These are phyloP conservation scores for Sambucus nigra DNA, from an alignment of 129 eudicot species.

Conservation along the genomic window DNA sequence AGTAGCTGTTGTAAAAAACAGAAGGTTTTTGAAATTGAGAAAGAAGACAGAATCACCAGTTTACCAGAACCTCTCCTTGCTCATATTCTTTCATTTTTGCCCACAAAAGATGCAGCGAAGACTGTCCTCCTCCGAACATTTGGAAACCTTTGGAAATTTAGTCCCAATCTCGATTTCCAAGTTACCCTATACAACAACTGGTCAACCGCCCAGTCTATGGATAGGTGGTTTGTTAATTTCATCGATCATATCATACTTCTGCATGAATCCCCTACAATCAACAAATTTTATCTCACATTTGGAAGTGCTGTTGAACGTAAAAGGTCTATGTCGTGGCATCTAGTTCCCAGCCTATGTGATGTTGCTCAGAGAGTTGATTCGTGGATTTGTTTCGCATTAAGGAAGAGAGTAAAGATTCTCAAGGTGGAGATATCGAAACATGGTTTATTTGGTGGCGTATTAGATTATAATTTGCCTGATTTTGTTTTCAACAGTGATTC, in stretches of 20 bases:
- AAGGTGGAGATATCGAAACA: not conserved
- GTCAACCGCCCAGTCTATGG: not conserved
- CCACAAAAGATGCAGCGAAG: slow-evolving; percentile 4
- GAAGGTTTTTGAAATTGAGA: not conserved
- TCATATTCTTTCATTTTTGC: slow-evolving; percentile 6
- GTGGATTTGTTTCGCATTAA: not conserved
- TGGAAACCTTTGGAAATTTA: slow-evolving; percentile 10
- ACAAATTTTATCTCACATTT: slow-evolving; percentile 1
- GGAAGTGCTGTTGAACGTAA: not conserved
- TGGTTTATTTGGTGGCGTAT: not conserved
- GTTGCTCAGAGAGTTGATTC: not conserved
- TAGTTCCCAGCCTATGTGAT: not conserved
- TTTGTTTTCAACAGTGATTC: not conserved
- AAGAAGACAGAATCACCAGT: slow-evolving; percentile 3
- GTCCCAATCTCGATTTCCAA: slow-evolving; percentile 1
- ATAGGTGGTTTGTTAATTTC: not conserved
- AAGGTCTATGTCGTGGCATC: not conserved
- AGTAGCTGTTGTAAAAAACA: not conserved
- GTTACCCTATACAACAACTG: not conserved
- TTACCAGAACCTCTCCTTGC: slow-evolving; percentile 4
- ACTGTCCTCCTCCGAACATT: not conserved
- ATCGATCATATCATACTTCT: not conserved
- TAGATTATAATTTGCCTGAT: not conserved
- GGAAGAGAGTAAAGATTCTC: slow-evolving; percentile 2
- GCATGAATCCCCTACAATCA: slow-evolving; percentile 3